A percentile compares a stretch with the other conserved stretches of the same genome.
Evolutionary conservation across 768 basidiomycete genomes (phyloP).

Genomic region (Tulasnella sp.): DNA sequence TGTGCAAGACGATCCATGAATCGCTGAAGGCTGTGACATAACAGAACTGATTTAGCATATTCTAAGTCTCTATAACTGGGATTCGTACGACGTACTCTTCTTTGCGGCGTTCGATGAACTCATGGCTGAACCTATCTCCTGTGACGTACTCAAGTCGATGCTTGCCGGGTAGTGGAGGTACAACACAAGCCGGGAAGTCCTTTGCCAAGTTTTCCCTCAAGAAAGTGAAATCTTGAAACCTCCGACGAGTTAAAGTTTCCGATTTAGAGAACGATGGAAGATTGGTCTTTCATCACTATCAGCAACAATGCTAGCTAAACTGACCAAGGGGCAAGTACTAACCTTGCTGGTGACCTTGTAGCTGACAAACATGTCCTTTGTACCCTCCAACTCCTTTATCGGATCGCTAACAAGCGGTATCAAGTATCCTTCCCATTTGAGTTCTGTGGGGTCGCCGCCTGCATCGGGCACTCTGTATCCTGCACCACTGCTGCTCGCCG

Average conservation of each 20-base stretch:
- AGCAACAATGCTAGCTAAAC: background rate
- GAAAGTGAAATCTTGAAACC: conserved; percentile 97
- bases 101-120: conserved; percentile 91
- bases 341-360: conserved; percentile 89
- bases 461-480: conserved; percentile 79
- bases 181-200: conserved; percentile 97
- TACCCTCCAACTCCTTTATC: conserved; percentile 91
- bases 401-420: conserved; percentile 82
- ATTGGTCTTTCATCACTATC: conserved; percentile 59
- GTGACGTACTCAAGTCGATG: conserved; percentile 98
- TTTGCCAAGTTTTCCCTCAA: conserved; percentile 77
- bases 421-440: conserved; percentile 87
- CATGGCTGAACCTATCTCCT: conserved; percentile 92
- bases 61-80: background rate
- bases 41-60: background rate
- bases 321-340: conserved; percentile 24
- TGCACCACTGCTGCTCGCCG: conserved; percentile 28
- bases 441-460: conserved; percentile 59
- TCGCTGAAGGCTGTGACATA: conserved; percentile 63
- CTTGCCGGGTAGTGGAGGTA: conserved; percentile 93
- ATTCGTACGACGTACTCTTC: conserved; percentile 53
- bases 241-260: conserved; percentile 68
- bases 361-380: conserved; percentile 94
- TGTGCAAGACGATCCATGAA: conserved; percentile 86
- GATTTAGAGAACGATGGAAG: conserved; percentile 73